These are phyloP conservation scores for Beta lomatogona DNA, from an alignment of 179 eudicot species.

Conservation along the genomic window DNA sequence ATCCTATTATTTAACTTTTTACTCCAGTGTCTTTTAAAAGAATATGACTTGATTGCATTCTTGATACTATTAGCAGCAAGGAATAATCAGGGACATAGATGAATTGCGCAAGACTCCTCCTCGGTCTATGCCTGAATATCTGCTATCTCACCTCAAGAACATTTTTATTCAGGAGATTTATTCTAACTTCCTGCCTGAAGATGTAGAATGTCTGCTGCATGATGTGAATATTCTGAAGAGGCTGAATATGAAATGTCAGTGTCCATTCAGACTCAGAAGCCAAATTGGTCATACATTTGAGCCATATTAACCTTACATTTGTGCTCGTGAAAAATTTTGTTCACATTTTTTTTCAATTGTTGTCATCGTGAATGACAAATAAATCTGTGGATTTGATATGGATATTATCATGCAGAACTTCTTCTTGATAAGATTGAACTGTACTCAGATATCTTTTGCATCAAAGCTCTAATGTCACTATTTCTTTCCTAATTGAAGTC, in stretches of 20 bases:
- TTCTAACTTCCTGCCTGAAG: conserved; percentile 28
- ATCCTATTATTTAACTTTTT: background rate
- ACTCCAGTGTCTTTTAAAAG: background rate
- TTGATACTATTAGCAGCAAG: conserved; percentile 16
- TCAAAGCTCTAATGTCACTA: background rate
- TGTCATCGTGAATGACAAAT: background rate
- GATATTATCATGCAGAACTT: background rate
- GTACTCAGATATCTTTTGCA: background rate
- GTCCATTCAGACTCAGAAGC: conserved; percentile 24
- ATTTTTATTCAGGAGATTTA: conserved; percentile 29
- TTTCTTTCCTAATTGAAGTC: background rate
- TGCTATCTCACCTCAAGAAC: conserved; percentile 19
- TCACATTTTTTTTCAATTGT: background rate
- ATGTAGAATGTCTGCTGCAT: conserved; percentile 20
- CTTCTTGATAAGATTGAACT: background rate
- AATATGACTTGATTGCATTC: background rate
- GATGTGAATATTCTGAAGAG: conserved; percentile 30
- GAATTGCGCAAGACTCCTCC: conserved; percentile 23
- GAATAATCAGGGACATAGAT: conserved; percentile 17
- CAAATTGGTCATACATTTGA: conserved; percentile 18
- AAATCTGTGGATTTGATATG: background rate
- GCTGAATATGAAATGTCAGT: conserved; percentile 27
- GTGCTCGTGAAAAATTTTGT: background rate
- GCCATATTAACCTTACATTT: background rate
- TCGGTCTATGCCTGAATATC: conserved; percentile 24